Base-by-base conservation (phyloP, 225 moss, liverwort and hornwort species). In the Antitrichia curtipendula region DNA sequence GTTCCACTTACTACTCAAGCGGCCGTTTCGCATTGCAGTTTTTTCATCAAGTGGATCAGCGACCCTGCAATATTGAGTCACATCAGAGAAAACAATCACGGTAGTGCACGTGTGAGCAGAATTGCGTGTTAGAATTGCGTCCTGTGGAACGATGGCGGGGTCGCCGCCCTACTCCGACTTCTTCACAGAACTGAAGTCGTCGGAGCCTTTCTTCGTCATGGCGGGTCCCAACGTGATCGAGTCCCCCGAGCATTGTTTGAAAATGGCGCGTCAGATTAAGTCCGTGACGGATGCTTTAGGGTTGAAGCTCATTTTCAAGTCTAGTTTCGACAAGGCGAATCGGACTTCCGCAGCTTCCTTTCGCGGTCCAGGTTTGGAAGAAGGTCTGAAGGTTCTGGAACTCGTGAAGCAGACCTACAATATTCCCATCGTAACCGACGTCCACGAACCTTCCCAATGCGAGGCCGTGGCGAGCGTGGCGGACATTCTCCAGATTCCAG, bases 151-250 rank as follows among this genome's bases (percentile, higher is more conserved):
- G 62, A 90, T 89, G 91, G 87, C 90, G 88, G 36, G 14, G 36
- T 43, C 22, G 20, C 45, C 89, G 20, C 82, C 81, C 2, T 53
- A 86, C 79, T 96, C 96, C 45, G 70, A 86, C 41, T 94, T 95
- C 64, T 94, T 96, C 86, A 88, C 32, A 23, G 95, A 94, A 82
- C 91, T 96, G 23, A 88, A 93, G 86, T 88, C 90, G 13, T 91
- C 97, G 58, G 91, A 95, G 81, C 97, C 99, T 12, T 99, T 99
- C 83, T 97, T 99, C 84, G 90, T 97, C 7, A 93, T 99, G 89
- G 99, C 99, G 31, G 99, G 99, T 45, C 99, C 99, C 20, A 99
- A 99, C 86, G 96, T 99, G 82, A 97, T 99, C 64, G 97, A 99
- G 78, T 99, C 99, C 6, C 84, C 84, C 18, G 92, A 95, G 76